Conservation (phyloP, 2,329 filamentous ascomycete genomes). For the Paraphoma chrysanthemicola region DNA sequence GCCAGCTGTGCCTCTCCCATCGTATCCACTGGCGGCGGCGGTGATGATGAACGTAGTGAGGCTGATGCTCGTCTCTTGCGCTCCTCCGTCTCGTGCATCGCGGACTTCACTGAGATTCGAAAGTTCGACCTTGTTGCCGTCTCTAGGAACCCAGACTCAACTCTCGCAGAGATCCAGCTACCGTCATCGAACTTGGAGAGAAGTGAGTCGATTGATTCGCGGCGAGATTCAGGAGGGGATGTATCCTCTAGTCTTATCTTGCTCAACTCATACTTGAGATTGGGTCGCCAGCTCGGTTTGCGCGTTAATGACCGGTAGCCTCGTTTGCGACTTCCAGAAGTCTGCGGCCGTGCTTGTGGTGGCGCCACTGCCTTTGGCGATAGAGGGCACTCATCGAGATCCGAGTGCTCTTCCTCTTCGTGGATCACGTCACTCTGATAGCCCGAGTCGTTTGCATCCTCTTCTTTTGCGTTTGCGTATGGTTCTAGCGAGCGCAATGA, state of each 20-base stretch:
- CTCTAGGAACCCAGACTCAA: neutral
- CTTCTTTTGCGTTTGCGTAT: slow-evolving; percentile 12
- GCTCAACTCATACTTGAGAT: slow-evolving; percentile 30
- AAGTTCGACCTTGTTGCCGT: neutral
- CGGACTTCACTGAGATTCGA: neutral
- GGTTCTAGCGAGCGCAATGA: slow-evolving; percentile 2
- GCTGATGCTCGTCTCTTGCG: neutral
- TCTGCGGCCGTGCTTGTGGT: slow-evolving; percentile 5
- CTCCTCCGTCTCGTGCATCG: neutral
- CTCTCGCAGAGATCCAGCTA: neutral
- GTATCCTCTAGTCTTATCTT: slow-evolving; percentile 1
- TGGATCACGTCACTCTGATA: slow-evolving; percentile 25
- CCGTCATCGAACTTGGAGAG: slow-evolving; percentile 13
- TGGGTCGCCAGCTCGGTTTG: slow-evolving; percentile 31
- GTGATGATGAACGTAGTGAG: neutral
- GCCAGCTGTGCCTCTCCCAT: neutral
- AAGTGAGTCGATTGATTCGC: slow-evolving; percentile 17
- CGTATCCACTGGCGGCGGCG: neutral
- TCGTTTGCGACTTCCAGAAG: slow-evolving; percentile 6
- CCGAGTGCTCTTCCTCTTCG: slow-evolving; percentile 23
- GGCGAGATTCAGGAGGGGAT: slow-evolving; percentile 2
- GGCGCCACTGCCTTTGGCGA: slow-evolving; percentile 22
- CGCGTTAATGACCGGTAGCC: slow-evolving; percentile 18
- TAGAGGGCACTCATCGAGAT: slow-evolving; percentile 13
- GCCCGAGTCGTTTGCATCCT: slow-evolving; percentile 22